These are phyloP conservation scores for Trichoderma gamsii DNA, from an alignment of 495 filamentous ascomycete species.

Conservation along the genomic window DNA sequence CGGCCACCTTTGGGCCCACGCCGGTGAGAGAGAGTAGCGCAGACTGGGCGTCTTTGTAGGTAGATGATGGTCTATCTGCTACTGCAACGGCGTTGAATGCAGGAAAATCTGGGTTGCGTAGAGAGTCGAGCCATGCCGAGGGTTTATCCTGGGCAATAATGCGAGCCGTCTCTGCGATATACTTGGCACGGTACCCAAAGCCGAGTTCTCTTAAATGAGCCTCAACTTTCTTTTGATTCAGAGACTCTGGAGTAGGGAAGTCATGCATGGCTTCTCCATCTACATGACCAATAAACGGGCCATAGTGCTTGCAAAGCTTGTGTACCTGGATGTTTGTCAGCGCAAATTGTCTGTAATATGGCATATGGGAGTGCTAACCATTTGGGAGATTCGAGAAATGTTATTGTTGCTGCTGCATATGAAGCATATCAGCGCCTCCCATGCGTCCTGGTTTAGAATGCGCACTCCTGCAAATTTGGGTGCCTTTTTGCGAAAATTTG, in stretches of 20 bases:
- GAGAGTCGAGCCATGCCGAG: conserved; percentile 64
- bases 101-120: conserved; percentile 72
- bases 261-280: conserved; percentile 72
- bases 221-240: conserved; percentile 67
- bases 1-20: conserved; percentile 93
- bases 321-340: conserved; percentile 47
- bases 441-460: conserved; percentile 92
- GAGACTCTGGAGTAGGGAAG: conserved; percentile 68
- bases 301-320: conserved; percentile 84
- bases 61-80: conserved; percentile 20
- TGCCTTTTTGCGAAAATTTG: conserved; percentile 85
- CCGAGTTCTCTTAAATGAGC: conserved; percentile 71
- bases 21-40: conserved; percentile 71
- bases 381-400: conserved; percentile 86
- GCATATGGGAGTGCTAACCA: conserved; percentile 46
- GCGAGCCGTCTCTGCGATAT: conserved; percentile 76
- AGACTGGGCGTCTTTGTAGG: conserved; percentile 75
- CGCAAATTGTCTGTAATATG: not conserved
- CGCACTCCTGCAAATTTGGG: conserved; percentile 84
- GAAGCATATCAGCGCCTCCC: conserved; percentile 90
- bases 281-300: conserved; percentile 64
- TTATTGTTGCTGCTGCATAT: conserved; percentile 99
- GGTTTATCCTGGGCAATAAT: conserved; percentile 62
- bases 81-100: conserved; percentile 27
- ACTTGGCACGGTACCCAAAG: conserved; percentile 92